Conservation (phyloP, 2,329 filamentous ascomycete genomes). For the Fusarium domesticum region DNA sequence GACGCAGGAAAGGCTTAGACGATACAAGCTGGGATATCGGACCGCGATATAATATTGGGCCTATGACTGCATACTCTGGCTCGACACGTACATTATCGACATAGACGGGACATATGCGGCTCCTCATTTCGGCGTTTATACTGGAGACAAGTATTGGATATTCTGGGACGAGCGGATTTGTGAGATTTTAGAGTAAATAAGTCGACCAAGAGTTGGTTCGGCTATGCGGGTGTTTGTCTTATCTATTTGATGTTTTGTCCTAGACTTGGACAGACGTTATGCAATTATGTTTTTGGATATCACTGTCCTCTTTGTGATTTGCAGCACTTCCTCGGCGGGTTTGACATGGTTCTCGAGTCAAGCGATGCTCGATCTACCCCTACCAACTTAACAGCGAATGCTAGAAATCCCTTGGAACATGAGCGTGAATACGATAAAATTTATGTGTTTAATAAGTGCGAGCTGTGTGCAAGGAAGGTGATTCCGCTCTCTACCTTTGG, state of each 20-base stretch:
- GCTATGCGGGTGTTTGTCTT: constrained; percentile 18
- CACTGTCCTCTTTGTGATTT: no score
- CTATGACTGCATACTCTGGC: constrained; percentile 9
- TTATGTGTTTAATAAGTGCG: no score
- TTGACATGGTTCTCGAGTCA: no score
- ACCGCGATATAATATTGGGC: background rate
- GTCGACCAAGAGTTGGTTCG: constrained; percentile 2
- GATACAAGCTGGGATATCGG: background rate
- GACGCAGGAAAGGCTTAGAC: constrained; percentile 34
- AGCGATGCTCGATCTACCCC: no score
- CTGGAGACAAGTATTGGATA: constrained; percentile 17
- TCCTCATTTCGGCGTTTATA: constrained; percentile 27
- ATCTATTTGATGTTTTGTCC: background rate
- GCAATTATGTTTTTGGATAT: no score
- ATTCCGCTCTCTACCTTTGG: no score
- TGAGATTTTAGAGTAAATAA: constrained; percentile 17
- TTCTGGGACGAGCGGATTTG: constrained; percentile 12
- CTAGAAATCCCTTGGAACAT: no score
- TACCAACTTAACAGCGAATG: no score
- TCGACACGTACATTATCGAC: constrained; percentile 25
- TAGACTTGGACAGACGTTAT: no score
- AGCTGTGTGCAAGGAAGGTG: no score
- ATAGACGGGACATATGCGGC: constrained; percentile 27
- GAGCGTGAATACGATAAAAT: no score
- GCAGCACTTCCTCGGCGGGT: no score